phyloP scores from a whole-genome alignment of 306 rosid species.

The Cicer yamashitae region DNA sequence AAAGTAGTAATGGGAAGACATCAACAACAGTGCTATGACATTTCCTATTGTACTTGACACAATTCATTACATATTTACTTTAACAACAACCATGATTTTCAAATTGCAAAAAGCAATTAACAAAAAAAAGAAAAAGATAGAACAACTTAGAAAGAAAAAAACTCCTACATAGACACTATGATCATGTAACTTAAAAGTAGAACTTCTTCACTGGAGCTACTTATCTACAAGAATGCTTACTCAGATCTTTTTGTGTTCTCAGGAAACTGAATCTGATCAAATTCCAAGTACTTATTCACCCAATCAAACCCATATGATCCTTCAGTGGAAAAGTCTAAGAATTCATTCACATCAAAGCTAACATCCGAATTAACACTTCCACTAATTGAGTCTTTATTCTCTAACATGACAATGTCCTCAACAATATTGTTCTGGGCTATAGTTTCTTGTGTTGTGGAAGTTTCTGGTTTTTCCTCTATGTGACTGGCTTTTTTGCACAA shows the following conservation, averaged over 20 bases:
- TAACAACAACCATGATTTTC: not conserved
- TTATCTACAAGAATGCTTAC: conserved; percentile 5
- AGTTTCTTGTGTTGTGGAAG: conserved; percentile 39
- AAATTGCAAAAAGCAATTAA: conserved; percentile 7
- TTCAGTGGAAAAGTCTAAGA: conserved; percentile 57
- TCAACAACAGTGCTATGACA: not conserved
- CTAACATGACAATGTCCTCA: conserved; percentile 28
- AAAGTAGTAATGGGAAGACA: not conserved
- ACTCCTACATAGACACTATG: not conserved
- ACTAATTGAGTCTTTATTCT: conserved; percentile 16
- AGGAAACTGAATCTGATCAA: conserved; percentile 46
- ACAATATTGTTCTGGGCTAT: conserved; percentile 1
- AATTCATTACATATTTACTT: conserved; percentile 20
- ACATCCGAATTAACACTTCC: conserved; percentile 34
- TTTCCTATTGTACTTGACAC: not conserved
- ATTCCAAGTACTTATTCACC: conserved; percentile 60
- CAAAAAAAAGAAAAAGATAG: not conserved
- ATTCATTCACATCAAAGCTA: conserved; percentile 57
- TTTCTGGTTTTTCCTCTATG: conserved; percentile 29
- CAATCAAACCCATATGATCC: conserved; percentile 56
- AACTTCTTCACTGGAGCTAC: not conserved
- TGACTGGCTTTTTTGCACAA: conserved; percentile 61
- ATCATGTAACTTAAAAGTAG: not conserved
- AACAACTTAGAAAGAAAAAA: not conserved
- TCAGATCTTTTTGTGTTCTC: conserved; percentile 10